These are phyloP conservation scores for Zygoascus biomembranicola DNA, from an alignment of 805 yeast species.

Conservation along the genomic window DNA sequence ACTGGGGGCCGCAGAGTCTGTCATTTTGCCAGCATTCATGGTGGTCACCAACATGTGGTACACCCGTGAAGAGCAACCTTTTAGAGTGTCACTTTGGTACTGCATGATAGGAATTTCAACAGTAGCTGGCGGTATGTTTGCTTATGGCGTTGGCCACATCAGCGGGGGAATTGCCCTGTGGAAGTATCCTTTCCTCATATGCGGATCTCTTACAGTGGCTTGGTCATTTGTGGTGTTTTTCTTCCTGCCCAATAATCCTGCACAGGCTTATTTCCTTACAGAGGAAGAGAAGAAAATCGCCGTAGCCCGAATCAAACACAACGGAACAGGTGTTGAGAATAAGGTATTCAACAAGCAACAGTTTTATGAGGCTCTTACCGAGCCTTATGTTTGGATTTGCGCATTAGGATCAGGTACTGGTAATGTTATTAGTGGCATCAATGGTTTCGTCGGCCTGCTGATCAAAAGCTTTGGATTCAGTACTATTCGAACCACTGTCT, in stretches of 20 bases:
- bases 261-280: conserved; percentile 34
- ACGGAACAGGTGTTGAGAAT: conserved; percentile 38
- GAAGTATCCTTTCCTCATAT: conserved; percentile 47
- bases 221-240: conserved; percentile 16
- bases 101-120: conserved; percentile 36
- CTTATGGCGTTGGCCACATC: conserved; percentile 36
- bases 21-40: conserved; percentile 44
- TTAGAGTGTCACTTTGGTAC: conserved; percentile 34
- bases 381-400: conserved; percentile 29
- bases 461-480: conserved; percentile 32
- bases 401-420: conserved; percentile 25
- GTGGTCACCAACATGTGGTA: conserved; percentile 51
- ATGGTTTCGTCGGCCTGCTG: conserved; percentile 32
- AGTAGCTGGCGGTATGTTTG: conserved; percentile 38
- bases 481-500: conserved; percentile 29
- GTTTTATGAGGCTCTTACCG: conserved; percentile 36
- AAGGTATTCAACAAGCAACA: conserved; percentile 34
- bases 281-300: conserved; percentile 38
- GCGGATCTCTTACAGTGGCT: conserved; percentile 47
- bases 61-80: conserved; percentile 38
- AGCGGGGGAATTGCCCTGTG: conserved; percentile 33
- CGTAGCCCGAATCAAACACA: conserved; percentile 18
- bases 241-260: conserved; percentile 39
- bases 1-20: conserved; percentile 43
- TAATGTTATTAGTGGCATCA: conserved; percentile 30